phyloP scores from a whole-genome alignment of 2,329 filamentous ascomycete genomes.

The Colletotrichum incanum region DNA sequence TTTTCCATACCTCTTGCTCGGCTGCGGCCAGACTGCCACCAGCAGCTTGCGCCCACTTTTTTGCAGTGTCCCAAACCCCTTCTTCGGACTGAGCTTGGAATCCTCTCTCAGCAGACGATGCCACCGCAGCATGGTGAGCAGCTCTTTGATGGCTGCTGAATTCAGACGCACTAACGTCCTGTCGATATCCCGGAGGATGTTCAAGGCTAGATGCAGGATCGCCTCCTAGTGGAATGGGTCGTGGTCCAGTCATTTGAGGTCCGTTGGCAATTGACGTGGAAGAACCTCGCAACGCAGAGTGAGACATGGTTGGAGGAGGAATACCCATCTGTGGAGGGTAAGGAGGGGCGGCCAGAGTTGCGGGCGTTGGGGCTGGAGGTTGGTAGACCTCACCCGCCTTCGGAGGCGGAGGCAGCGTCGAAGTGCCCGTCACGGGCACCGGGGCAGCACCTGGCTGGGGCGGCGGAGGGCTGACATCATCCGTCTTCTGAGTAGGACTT shows the following conservation, averaged over 20 bases:
- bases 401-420: slow-evolving; percentile 65
- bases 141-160: slow-evolving; percentile 64
- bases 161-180: slow-evolving; percentile 68
- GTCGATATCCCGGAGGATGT: slow-evolving; percentile 71
- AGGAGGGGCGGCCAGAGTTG: slow-evolving; percentile 51
- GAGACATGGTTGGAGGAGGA: slow-evolving; percentile 60
- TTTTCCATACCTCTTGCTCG: slow-evolving; percentile 75
- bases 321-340: slow-evolving; percentile 67
- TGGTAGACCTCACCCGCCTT: slow-evolving; percentile 63
- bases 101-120: slow-evolving; percentile 49
- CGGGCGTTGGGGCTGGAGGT: slow-evolving; percentile 53
- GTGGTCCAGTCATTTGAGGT: slow-evolving; percentile 48
- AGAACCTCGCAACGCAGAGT: slow-evolving; percentile 62
- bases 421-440: slow-evolving; percentile 53
- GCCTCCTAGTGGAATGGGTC: slow-evolving; percentile 48
- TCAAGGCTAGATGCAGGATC: slow-evolving; percentile 52
- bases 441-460: slow-evolving; percentile 73
- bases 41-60: slow-evolving; percentile 71
- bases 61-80: slow-evolving; percentile 70
- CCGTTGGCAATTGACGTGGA: slow-evolving; percentile 57
- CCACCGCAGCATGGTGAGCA: slow-evolving; percentile 55
- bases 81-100: slow-evolving; percentile 52
- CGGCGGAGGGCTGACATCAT: slow-evolving; percentile 60
- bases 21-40: slow-evolving; percentile 71
- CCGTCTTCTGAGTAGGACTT: slow-evolving; percentile 59